Evolutionary conservation across 1,139 yeast genomes (phyloP), one percentile per base, ranked within the genome.

Genomic region (Protomyces gravidus): DNA sequence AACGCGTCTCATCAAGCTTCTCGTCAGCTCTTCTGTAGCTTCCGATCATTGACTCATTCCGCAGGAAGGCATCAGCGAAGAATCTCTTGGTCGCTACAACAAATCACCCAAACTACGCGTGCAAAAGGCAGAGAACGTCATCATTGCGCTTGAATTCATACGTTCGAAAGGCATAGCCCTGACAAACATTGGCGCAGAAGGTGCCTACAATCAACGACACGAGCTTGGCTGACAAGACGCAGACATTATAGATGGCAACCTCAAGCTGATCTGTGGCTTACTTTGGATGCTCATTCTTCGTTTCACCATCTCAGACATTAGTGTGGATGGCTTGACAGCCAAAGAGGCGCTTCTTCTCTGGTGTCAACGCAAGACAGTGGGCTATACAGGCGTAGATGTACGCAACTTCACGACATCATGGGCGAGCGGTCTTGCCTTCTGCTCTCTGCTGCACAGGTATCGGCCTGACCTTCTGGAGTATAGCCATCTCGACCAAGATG

Each of bases 81-180:
- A 73, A 62, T 65, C 71, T 11, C 67, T 75, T 26, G 77, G 78
- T 11, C 68, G 70, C 46, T 73, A 72, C 64, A 69, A 70, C 67
- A 61, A 68, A 17, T 73, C 73, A 23, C 88, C 89, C 2, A 75
- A 71, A 42, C 75, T 81, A 62, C 76, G 78, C 59, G 73, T 85
- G 42, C 89, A 85, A 67, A 81, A 79, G 67, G 73, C 82, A 47
- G 89, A 84, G 66, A 85, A 85, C 68, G 72, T 84, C 56, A 78
- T 79, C 64, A 80, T 78, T 59, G 78, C 82, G 13, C 73, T 85
- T 60, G 80, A 80, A 60, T 83, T 78, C 67, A 74, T 83, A 61
- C 76, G 79, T 61, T 76, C 79, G 48, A 75, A 80, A 32, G 77
- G 81, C 23, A 73, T 85, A 47, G 81, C 80, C 63, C 73, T 81